Evolutionary conservation across 208 protist species (phyloP), one percentile per base, ranked within the genome.

Genomic region (Acanthamoeba divionensis): DNA sequence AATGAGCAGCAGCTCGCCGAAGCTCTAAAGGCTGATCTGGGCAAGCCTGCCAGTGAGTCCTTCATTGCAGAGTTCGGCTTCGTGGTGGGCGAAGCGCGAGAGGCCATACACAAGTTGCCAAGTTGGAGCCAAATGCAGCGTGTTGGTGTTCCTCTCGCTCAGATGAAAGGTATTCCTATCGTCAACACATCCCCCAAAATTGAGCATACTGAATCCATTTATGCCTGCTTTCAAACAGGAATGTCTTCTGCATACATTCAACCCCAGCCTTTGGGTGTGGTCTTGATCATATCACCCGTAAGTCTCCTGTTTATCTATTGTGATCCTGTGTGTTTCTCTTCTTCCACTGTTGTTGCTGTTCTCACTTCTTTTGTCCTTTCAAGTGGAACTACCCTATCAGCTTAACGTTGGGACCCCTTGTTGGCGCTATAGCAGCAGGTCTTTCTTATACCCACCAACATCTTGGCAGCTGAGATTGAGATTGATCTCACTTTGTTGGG

Each of bases 321-420:
- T n/a, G n/a, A n/a, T n/a, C n/a, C n/a, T n/a, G n/a, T n/a, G n/a
- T n/a, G n/a, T n/a, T n/a, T n/a, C n/a, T n/a, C n/a, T n/a, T n/a
- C n/a, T n/a, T n/a, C n/a, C n/a, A n/a, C n/a, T n/a, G n/a, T n/a
- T n/a, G n/a, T n/a, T n/a, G n/a, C n/a, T n/a, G n/a, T n/a, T n/a
- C n/a, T n/a, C n/a, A n/a, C n/a, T n/a, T n/a, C n/a, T n/a, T n/a
- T n/a, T n/a, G n/a, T n/a, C n/a, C n/a, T n/a, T n/a, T n/a, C n/a
- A n/a, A n/a, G 47, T 82, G 71, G 71, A 82, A 82, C 47, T 82
- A 82, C 47, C 71, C 71, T 29, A 31, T 82, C 47, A 60, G 31
- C 10, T 52, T 82, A 29, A 63, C 48, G 48, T 36, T 82, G 45
- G 48, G 48, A 2, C 71, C 71, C n/a, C 48, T 82, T 15, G 71